Base-by-base conservation (phyloP, 371 early-diverging fungal genomes). In the Funneliformis caledonium region DNA sequence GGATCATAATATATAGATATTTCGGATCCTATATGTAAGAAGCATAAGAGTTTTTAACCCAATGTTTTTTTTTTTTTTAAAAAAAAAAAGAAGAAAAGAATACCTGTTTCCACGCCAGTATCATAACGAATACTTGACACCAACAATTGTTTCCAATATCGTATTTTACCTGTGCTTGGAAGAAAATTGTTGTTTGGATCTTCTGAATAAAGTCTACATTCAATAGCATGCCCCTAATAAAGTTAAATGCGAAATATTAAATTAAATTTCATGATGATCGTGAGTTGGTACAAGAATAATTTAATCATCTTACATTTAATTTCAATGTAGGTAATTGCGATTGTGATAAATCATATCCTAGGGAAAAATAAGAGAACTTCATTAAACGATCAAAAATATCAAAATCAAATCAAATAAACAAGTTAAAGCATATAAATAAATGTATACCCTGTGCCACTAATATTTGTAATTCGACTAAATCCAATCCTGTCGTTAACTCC, bases 401-500 rank as follows among this genome's bases (percentile, higher is more conserved):
- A 37, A 37, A 26, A 37, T 37, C 37, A 37, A 37, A 37, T 37
- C 37, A 37, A 37, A 69, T 42, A 22, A 9, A 5, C 31, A 33
- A 65, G 26, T 43, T 59, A 42, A 22, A 45, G 37, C 16, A 70
- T 75, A 64, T 64, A 26, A 42, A 26, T 26, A 68, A 42, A 69
- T 6, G 7, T 56, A 56, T 56, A 76, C 88, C 92, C 72, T 90
- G 89, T 22, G 94, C 95, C 7, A 94, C 91, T 22, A 89, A 82
- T 16, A 95, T 87, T 87, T 94, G 94, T 80, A 91, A 88, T 81
- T 96, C 96, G n/a, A 98, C 98, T 19, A 99, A 87, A 88, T 99
- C 98, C n/a, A 96, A 83, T 0, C 95, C 95, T 61, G 97, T 97
- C 65, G 97, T 92, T 73, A 91, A 86, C 87, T 99, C 99, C 16